Evolutionary conservation across 2,329 filamentous ascomycete species (phyloP), one percentile per base, ranked within the genome.

Genomic region (Colletotrichum sp.): DNA sequence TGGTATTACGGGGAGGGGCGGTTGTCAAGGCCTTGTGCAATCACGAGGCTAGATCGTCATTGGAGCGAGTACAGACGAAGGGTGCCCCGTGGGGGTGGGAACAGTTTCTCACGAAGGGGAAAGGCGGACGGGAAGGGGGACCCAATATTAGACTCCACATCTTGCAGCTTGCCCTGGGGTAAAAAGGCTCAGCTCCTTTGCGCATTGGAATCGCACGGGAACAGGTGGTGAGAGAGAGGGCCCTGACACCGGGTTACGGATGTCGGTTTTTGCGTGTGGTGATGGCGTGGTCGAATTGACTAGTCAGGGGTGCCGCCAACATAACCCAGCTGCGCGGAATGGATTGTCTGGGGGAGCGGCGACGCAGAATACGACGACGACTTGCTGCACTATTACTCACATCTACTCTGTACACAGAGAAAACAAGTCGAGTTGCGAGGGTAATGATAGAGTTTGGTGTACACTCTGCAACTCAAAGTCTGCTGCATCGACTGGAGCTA

Each of bases 291-390:
- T 34, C 32, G 18, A 32, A 30, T 52, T 65, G 44, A 32, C 21
- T 44, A 49, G 67, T 65, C 59, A 59, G 65, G 64, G 28, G 13
- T 28, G 36, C 39, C 30, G n/a, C 24, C 18, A 16, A 16, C 30
- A 72, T n/a, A 72, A 68, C 55, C 72, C 55, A 28, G 59, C 28
- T 12, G 28, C n/a, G 24, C 63, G 73, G 26, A 72, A 75, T 75
- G 69, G 69, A 55, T 72, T 55, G 30, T 75, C 69, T 49, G 63
- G 69, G 72, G 69, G 34, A 49, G 26, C 26, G 24, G 18, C 21
- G 26, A 13, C 2, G 18, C 24, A 44, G 5, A 44, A 55, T 52
- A 52, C 6, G 44, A 52, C 44, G n/a, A 21, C 15, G 13, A 63
- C 68, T 18, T 63, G 36, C 10, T 44, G 55, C 55, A 52, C 57